Evolutionary conservation across 257 asterid species (phyloP).

Genomic region (Dorcoceras hygrometricum): DNA sequence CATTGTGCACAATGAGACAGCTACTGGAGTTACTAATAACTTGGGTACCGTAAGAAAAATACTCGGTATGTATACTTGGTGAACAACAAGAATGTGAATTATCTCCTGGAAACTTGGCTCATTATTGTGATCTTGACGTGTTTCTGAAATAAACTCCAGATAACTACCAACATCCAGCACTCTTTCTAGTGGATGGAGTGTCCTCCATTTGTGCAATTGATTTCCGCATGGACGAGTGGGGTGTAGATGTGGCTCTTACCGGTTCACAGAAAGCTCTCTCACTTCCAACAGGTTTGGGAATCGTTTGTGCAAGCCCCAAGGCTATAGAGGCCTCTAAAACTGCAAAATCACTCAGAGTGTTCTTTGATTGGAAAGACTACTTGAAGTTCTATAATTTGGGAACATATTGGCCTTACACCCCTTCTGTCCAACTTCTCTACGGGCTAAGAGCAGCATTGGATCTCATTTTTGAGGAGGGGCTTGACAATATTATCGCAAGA

Average conservation of each 20-base stretch:
- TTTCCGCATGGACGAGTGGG: constrained; percentile 99
- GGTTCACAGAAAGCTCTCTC: constrained; percentile 98
- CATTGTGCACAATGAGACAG: constrained; percentile 97
- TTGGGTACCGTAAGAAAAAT: constrained; percentile 84
- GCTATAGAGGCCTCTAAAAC: constrained; percentile 89
- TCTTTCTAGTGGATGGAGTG: constrained; percentile 88
- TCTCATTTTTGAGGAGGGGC: constrained; percentile 96
- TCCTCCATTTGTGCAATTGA: constrained; percentile 98
- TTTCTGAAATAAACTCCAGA: constrained; percentile 39
- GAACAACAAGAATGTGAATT: neutral
- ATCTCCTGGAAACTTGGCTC: neutral
- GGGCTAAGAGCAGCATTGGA: constrained; percentile 87
- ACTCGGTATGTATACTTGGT: constrained; percentile 54
- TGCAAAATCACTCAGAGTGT: constrained; percentile 84
- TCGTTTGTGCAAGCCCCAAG: constrained; percentile 94
- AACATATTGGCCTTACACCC: constrained; percentile 98
- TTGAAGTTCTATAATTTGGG: constrained; percentile 89
- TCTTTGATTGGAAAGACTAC: constrained; percentile 97
- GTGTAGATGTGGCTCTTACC: constrained; percentile 89
- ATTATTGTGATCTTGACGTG: neutral
- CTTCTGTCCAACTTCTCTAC: constrained; percentile 91
- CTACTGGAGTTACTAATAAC: constrained; percentile 97
- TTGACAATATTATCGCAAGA: constrained; percentile 81
- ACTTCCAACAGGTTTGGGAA: constrained; percentile 92
- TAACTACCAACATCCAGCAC: constrained; percentile 93